Evolutionary conservation across 768 basidiomycete species (phyloP), one percentile per base, ranked within the genome.

Genomic region (Paxillus involutus): DNA sequence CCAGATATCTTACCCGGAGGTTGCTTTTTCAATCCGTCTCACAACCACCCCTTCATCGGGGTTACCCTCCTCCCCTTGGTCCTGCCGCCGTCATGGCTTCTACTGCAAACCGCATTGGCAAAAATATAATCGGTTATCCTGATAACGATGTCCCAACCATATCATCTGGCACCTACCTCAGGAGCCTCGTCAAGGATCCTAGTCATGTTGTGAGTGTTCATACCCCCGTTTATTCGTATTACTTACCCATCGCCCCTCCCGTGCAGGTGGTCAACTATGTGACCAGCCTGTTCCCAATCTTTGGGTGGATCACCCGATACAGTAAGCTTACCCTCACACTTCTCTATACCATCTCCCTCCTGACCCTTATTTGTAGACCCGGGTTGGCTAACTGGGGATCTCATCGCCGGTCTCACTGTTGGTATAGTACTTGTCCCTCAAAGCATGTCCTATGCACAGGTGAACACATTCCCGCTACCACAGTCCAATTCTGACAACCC

Each of bases 371-470:
- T 49, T 11, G 13, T 6, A 90, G 88, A 91, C 67, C 47, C 83
- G 36, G 86, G 84, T 32, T 95, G 94, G 94, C 68, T 91, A 12
- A 78, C 82, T 19, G 92, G 94, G 24, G 94, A 98, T 72, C 62
- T 96, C 17, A 85, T 97, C 63, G 93, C 94, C 56, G 94, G 89
- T 52, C 69, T 98, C 39, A 98, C 95, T 0, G 93, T 98, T 58
- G 96, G 96, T 26, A 87, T 96, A 63, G 96, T 99, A 11, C 77
- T 98, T 44, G 94, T 98, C 6, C 96, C 96, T 0, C 96, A 99
- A 71, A 80, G 87, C 54, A 90, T 95, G 86, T 94, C 91, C 1
- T 96, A 93, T 63, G 91, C 91, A 26, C 76, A 80, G 73, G 89
- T 88, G 69, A 17, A 57, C 51, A 49, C 12, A 4, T 43, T 26